A percentile compares a stretch with the other conserved stretches of the same genome.
phyloP scores from a whole-genome alignment of 768 basidiomycete genomes.

The Phylloporus arenicola region DNA sequence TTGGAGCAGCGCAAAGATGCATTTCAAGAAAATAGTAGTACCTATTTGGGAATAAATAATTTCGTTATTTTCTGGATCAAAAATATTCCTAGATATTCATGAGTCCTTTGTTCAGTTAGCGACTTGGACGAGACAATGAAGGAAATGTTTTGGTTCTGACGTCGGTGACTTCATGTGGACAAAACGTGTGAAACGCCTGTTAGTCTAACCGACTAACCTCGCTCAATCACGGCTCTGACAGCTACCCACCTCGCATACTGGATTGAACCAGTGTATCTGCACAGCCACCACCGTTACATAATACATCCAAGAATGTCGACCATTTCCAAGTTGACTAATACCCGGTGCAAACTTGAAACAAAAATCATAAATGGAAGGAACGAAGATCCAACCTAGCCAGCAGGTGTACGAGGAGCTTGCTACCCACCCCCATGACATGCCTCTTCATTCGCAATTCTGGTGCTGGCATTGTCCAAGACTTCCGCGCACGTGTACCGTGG shows the following conservation, averaged over 20 bases:
- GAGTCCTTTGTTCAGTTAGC: background rate
- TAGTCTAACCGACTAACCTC: no score
- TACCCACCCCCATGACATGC: background rate
- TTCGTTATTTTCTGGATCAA: background rate
- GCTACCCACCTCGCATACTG: no score
- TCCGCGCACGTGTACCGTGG: constrained; percentile 67
- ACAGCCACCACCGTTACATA: no score
- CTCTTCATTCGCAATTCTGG: constrained; percentile 36
- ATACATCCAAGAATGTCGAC: no score
- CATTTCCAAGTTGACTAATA: no score
- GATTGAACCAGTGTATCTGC: no score
- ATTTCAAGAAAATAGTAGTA: background rate
- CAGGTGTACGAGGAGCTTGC: no score
- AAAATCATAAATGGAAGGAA: background rate
- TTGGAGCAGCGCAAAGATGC: background rate
- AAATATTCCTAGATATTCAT: background rate
- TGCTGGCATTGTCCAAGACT: constrained; percentile 64
- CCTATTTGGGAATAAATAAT: background rate
- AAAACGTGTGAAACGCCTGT: background rate
- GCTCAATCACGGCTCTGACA: no score
- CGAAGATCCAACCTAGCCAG: no score
- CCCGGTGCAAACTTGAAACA: background rate
- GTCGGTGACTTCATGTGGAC: background rate
- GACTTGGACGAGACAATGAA: background rate
- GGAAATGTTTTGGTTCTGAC: background rate